Base-by-base conservation (phyloP, 1,139 yeast species). In the Suhomyces bribrorum region DNA sequence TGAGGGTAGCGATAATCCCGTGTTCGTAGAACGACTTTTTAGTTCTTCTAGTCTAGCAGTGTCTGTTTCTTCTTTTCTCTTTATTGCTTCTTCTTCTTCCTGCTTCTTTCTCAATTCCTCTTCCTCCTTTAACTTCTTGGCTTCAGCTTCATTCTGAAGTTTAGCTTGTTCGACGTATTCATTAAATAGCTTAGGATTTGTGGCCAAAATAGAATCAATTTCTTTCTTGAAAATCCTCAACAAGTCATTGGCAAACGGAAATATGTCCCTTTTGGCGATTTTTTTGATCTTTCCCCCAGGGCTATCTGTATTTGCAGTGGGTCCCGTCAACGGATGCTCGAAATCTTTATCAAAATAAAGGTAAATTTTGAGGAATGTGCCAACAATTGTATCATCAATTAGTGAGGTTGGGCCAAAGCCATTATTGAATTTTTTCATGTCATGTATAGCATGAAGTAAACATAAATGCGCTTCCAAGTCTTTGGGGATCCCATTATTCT, bases 341-440 rank as follows among this genome's bases (percentile, higher is more conserved):
- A 29, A 18, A 20, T 38, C 41, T 30, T 43, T 46, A 32, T 40
- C 37, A 32, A 52, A 59, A 35, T 48, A 44, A n/a, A 57, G 47
- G 44, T 68, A 83, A 7, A 85, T 59, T 36, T 66, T 68, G 48
- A 86, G 61, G 53, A 74, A 87, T 0, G 85, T 56, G 2, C 84
- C 75, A 22, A 83, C 83, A 44, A 80, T 77, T 0, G 88, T 75
- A 49, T 87, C 95, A 55, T 87, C 96, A 27, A 86, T 76, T 20
- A 78, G 65, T 0, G 92, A 83, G 0, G 95, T 85, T 0, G 95
- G 83, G 0, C 90, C 92, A 56, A 82, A 83, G 0, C 95, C 95
- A 53, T 82, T 86, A 44, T 88, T 87, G 56, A 83, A 68, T 42
- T 85, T 77, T 45, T 87, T 75, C 54, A 86, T 70, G 38, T 84